Evolutionary conservation across 2,329 filamentous ascomycete species (phyloP).

Genomic region (Fusarium compactum): DNA sequence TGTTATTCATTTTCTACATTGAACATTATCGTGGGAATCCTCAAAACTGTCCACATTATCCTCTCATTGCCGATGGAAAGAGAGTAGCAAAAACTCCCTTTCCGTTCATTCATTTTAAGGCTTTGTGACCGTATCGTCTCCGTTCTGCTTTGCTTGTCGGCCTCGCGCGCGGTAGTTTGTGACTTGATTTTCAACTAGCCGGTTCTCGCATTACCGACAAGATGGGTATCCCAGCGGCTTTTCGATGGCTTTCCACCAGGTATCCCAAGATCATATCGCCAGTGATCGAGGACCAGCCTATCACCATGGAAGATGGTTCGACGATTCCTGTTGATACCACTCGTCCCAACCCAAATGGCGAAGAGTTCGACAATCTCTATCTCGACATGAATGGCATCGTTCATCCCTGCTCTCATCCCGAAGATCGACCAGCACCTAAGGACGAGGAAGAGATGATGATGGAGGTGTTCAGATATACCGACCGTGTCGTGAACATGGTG

Average conservation of each 20-base stretch:
- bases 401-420: conserved; percentile 97
- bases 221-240: conserved; percentile 96
- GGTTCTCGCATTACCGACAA: conserved; percentile 41
- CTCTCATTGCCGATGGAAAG: conserved; percentile 17
- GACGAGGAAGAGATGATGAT: conserved; percentile 99
- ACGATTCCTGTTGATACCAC: conserved; percentile 87
- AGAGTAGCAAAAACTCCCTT: neutral
- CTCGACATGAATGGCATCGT: conserved; percentile 99
- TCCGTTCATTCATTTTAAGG: neutral
- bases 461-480: conserved; percentile 98
- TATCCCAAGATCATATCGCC: conserved; percentile 97
- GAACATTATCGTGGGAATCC: neutral
- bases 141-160: neutral
- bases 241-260: conserved; percentile 95
- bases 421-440: conserved; percentile 88
- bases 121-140: conserved; percentile 12
- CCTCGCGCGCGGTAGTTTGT: conserved; percentile 17
- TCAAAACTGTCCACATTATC: neutral
- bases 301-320: conserved; percentile 83
- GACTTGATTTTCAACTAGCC: conserved; percentile 5
- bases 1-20: conserved; percentile 1
- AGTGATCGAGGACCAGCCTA: conserved; percentile 87
- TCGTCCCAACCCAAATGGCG: conserved; percentile 91
- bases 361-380: conserved; percentile 98
- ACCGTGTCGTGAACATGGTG: conserved; percentile 98